phyloP scores from a whole-genome alignment of 23 red algal genomes.

The Chondrus crispus region DNA sequence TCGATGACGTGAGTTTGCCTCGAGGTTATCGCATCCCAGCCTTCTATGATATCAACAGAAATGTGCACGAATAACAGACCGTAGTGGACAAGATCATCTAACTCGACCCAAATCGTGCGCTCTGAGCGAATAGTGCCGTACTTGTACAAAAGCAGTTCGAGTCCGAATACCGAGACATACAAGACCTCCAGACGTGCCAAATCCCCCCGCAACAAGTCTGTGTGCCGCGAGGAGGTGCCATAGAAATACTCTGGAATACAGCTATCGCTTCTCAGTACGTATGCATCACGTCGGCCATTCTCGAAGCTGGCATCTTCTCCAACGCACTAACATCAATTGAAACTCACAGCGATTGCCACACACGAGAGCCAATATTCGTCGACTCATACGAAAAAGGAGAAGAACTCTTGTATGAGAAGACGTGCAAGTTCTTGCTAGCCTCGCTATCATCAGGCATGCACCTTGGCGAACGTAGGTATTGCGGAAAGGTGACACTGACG shows the following conservation, averaged over 20 bases:
- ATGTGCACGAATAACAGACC: neutral
- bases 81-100: neutral
- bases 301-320: neutral
- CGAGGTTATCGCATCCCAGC: neutral
- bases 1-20: neutral
- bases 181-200: slow-evolving; percentile 25
- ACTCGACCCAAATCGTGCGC: neutral
- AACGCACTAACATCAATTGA: neutral
- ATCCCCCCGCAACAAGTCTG: slow-evolving; percentile 25
- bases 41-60: neutral
- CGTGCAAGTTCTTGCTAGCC: neutral
- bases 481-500: neutral
- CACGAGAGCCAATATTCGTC: neutral
- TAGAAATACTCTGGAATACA: slow-evolving; percentile 18
- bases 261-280: slow-evolving; percentile 7
- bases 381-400: neutral
- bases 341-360: neutral
- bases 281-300: too few species aligned
- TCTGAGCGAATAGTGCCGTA: neutral
- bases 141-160: slow-evolving; percentile 8
- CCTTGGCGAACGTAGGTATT: neutral
- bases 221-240: slow-evolving; percentile 13
- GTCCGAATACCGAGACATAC: neutral
- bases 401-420: too few species aligned
- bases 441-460: neutral